A percentile compares a stretch with the other conserved stretches of the same genome.
Evolutionary conservation across 192 early-diverging fungal genomes (phyloP).

Genomic region (Backusella luteola): DNA sequence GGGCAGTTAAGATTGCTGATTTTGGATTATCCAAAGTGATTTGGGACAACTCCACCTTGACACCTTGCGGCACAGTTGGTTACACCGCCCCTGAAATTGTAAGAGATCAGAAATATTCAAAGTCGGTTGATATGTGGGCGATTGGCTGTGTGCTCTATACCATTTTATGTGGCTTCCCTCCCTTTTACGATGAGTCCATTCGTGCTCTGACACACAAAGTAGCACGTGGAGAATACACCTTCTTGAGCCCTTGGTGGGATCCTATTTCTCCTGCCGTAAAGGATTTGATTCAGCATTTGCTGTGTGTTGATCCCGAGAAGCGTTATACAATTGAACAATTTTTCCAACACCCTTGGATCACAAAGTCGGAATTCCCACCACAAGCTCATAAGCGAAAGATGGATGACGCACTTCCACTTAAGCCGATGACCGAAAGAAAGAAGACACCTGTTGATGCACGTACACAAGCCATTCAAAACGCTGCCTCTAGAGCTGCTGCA

Average conservation of each 20-base stretch:
- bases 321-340: constrained; percentile 81
- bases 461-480: constrained; percentile 17
- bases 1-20: constrained; percentile 82
- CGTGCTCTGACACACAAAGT: constrained; percentile 83
- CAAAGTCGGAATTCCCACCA: neutral
- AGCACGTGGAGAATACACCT: constrained; percentile 80
- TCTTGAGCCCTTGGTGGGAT: constrained; percentile 92
- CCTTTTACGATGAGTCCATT: constrained; percentile 81
- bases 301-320: constrained; percentile 67
- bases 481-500: constrained; percentile 4
- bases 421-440: neutral
- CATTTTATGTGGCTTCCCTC: constrained; percentile 77
- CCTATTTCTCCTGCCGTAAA: constrained; percentile 71
- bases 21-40: constrained; percentile 89
- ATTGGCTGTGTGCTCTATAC: constrained; percentile 87
- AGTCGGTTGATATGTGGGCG: constrained; percentile 86
- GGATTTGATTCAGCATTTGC: constrained; percentile 66
- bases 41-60: constrained; percentile 79
- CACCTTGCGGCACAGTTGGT: constrained; percentile 90
- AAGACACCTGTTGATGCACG: neutral
- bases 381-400: neutral
- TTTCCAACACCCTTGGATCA: constrained; percentile 78
- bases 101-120: constrained; percentile 73
- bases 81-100: constrained; percentile 95
- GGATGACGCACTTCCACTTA: neutral